A percentile compares a stretch with the other conserved stretches of the same genome.
These are phyloP conservation scores for Phytopythium helicoides DNA, from an alignment of 352 stramenopile species.

Conservation along the genomic window DNA sequence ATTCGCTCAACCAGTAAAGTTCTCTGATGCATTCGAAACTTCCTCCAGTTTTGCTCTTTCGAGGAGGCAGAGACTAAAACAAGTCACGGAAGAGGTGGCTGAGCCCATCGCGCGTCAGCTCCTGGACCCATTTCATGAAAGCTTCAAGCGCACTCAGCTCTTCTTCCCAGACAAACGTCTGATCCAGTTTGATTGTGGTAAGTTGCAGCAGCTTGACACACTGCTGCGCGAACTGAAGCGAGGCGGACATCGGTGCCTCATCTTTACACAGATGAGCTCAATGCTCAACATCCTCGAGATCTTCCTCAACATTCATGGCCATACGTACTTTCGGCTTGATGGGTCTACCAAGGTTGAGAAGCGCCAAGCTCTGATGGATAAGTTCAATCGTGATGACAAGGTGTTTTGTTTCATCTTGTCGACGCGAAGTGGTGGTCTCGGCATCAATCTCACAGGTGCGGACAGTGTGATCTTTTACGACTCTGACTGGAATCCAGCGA, in stretches of 20 bases:
- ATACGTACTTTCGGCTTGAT: conserved; percentile 98
- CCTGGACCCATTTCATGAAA: conserved; percentile 47
- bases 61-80: conserved; percentile 19
- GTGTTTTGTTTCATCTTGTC: conserved; percentile 99
- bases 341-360: conserved; percentile 95
- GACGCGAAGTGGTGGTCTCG: conserved; percentile 95
- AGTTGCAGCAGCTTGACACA: conserved; percentile 83
- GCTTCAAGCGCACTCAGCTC: conserved; percentile 82
- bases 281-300: conserved; percentile 99
- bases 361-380: conserved; percentile 97
- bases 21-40: no score
- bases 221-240: conserved; percentile 96
- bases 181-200: conserved; percentile 97
- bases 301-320: conserved; percentile 97
- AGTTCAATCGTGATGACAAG: conserved; percentile 97
- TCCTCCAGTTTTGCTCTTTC: conserved; percentile 38
- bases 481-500: conserved; percentile 93
- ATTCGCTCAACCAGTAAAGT: conserved; percentile 23
- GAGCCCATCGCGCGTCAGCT: conserved; percentile 33
- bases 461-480: conserved; percentile 95
- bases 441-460: conserved; percentile 98
- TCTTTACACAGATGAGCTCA: conserved; percentile 98
- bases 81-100: conserved; percentile 15
- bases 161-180: conserved; percentile 98
- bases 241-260: conserved; percentile 92